These are phyloP conservation scores for Collybia sordida DNA, from an alignment of 768 basidiomycete genomes.

Conservation along the genomic window DNA sequence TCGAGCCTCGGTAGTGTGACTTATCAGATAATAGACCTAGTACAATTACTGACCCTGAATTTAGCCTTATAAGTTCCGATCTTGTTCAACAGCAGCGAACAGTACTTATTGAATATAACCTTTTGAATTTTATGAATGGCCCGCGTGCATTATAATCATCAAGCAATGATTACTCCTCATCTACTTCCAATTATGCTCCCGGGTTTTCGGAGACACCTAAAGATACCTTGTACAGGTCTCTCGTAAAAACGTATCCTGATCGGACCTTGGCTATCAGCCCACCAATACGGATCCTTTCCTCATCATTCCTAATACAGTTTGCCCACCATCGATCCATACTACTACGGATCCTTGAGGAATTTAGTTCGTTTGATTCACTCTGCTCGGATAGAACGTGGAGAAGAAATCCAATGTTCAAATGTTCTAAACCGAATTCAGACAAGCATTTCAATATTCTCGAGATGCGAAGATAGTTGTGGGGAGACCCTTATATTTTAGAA, in stretches of 20 bases:
- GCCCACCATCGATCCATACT: constrained; percentile 85
- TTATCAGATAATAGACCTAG: no score
- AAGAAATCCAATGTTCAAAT: constrained; percentile 62
- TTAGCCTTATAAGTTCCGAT: no score
- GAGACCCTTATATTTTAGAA: constrained; percentile 39
- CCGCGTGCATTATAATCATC: background rate
- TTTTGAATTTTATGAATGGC: no score
- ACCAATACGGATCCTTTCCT: constrained; percentile 56
- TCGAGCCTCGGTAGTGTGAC: no score
- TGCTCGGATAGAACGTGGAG: constrained; percentile 71
- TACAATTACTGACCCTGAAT: no score
- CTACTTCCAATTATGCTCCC: constrained; percentile 27
- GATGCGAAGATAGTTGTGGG: constrained; percentile 78
- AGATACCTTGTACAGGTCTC: constrained; percentile 53
- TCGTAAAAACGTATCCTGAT: constrained; percentile 49
- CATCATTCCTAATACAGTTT: constrained; percentile 65
- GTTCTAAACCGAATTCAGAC: constrained; percentile 69
- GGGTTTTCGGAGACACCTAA: constrained; percentile 19
- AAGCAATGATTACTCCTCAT: constrained; percentile 31
- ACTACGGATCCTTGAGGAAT: constrained; percentile 41
- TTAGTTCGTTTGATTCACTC: constrained; percentile 54
- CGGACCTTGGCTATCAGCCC: constrained; percentile 52
- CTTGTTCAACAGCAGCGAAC: no score
- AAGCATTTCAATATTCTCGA: constrained; percentile 76
- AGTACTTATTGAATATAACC: no score